A percentile compares a stretch with the other conserved stretches of the same genome.
These are phyloP conservation scores for Combretum micranthum DNA, from an alignment of 345 rosid genomes.

Conservation along the genomic window DNA sequence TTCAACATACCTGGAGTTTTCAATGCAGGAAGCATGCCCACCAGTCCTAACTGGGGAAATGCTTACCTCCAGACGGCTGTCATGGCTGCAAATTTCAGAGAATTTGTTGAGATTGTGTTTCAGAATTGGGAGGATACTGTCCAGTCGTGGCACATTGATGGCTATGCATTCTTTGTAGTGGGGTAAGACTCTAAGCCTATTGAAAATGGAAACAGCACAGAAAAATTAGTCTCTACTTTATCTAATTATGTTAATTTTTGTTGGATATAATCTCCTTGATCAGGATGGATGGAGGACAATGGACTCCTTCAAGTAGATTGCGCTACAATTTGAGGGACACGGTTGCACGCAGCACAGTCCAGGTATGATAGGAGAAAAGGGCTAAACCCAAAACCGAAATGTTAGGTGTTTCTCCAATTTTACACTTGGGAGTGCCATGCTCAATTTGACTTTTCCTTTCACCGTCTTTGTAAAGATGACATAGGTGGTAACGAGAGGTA, in stretches of 20 bases:
- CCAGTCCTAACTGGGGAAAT: conserved; percentile 51
- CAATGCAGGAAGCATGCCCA: conserved; percentile 62
- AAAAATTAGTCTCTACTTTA: neutral
- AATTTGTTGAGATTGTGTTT: conserved; percentile 76
- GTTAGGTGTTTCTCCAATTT: neutral
- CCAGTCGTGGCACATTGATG: conserved; percentile 85
- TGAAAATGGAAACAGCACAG: neutral
- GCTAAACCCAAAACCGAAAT: neutral
- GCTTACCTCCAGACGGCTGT: conserved; percentile 72
- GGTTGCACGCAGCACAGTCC: conserved; percentile 64
- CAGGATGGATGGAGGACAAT: conserved; percentile 96
- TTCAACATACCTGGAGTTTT: conserved; percentile 85
- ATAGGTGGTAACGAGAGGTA: no score
- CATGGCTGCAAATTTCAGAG: conserved; percentile 59
- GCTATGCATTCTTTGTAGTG: conserved; percentile 78
- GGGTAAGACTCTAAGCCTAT: conserved; percentile 42
- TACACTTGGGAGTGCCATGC: neutral
- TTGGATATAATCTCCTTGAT: conserved; percentile 5
- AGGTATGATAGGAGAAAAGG: conserved; percentile 27
- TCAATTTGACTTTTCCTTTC: neutral
- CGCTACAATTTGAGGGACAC: conserved; percentile 75
- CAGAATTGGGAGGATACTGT: conserved; percentile 71
- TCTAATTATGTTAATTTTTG: neutral
- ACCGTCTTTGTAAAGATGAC: neutral
- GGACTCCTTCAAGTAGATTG: conserved; percentile 66